Percentiles rank a stretch among this genome's conserved stretches.
phyloP scores from a whole-genome alignment of 2,329 filamentous ascomycete genomes.

The Aspergillus piperis region DNA sequence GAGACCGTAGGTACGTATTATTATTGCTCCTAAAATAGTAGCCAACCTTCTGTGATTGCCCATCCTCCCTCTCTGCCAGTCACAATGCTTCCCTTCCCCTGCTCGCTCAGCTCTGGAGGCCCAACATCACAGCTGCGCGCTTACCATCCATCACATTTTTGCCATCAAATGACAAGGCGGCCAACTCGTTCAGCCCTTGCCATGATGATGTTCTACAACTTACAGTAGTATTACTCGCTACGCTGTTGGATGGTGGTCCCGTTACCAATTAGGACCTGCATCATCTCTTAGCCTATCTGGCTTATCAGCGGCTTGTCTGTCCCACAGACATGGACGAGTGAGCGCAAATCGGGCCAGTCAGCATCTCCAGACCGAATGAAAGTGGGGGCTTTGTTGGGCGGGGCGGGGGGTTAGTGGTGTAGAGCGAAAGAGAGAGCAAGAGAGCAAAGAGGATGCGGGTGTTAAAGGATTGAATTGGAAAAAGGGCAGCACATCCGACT shows the following conservation, averaged over 20 bases:
- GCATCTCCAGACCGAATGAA: slow-evolving; percentile 7
- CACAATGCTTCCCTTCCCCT: not conserved
- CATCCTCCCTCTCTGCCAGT: slow-evolving; percentile 6
- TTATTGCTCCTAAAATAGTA: slow-evolving; percentile 19
- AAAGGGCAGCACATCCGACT: not conserved
- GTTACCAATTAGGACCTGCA: slow-evolving; percentile 15
- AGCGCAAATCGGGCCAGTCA: slow-evolving; percentile 20
- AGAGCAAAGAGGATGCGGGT: too few relatives aligned
- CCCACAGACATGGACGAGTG: slow-evolving; percentile 18
- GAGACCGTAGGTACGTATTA: slow-evolving; percentile 1
- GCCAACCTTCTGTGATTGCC: slow-evolving; percentile 10
- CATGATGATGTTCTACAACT: slow-evolving; percentile 14
- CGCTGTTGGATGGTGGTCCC: slow-evolving; percentile 13
- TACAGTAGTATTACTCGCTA: not conserved
- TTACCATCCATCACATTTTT: slow-evolving; percentile 5
- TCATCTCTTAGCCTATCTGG: slow-evolving; percentile 16
- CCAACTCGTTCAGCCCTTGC: not conserved
- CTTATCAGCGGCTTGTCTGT: slow-evolving; percentile 23
- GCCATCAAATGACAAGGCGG: slow-evolving; percentile 7
- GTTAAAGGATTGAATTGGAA: not conserved
- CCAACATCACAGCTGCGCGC: slow-evolving; percentile 9
- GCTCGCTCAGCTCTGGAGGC: slow-evolving; percentile 1
- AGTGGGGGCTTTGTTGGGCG: slow-evolving; percentile 17
- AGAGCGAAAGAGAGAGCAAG: too few relatives aligned
- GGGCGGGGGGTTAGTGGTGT: not conserved